phyloP scores from a whole-genome alignment of 768 basidiomycete genomes.

The Hygrophoropsis aurantiaca region DNA sequence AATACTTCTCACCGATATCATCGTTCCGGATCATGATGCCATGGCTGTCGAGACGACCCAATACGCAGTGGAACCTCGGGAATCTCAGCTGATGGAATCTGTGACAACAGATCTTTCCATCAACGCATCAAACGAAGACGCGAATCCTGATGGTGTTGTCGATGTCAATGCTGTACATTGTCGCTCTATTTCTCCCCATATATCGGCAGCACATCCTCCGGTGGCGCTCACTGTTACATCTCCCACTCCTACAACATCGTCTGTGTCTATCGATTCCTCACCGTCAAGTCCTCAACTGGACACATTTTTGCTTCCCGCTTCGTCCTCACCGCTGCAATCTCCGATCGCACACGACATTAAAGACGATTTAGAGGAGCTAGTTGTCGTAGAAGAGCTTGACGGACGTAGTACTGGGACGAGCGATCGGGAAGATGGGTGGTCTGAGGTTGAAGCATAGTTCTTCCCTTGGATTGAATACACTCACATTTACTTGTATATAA shows the following conservation, averaged over 20 bases:
- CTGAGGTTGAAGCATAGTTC: slow-evolving; percentile 36
- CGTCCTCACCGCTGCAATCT: slow-evolving; percentile 3
- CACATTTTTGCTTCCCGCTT: slow-evolving; percentile 26
- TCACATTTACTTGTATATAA: no score
- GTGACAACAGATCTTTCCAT: background rate
- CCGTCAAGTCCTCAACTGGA: slow-evolving; percentile 4
- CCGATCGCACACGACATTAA: background rate
- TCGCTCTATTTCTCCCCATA: background rate
- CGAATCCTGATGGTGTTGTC: no score
- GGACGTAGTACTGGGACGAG: slow-evolving; percentile 23
- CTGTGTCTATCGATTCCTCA: background rate
- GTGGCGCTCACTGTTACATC: slow-evolving; percentile 2
- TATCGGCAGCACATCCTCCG: background rate
- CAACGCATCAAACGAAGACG: background rate
- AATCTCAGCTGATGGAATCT: background rate
- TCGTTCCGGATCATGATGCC: background rate
- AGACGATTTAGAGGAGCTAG: slow-evolving; percentile 13
- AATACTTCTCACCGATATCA: background rate
- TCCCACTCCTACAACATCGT: background rate
- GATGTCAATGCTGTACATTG: background rate
- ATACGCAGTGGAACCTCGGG: no score
- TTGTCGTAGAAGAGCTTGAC: slow-evolving; percentile 15
- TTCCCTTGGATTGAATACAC: no score
- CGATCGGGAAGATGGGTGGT: slow-evolving; percentile 33
- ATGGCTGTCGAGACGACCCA: background rate